These are phyloP conservation scores for Mortierella sp. DNA, from an alignment of 371 early-diverging fungal species.

Conservation along the genomic window DNA sequence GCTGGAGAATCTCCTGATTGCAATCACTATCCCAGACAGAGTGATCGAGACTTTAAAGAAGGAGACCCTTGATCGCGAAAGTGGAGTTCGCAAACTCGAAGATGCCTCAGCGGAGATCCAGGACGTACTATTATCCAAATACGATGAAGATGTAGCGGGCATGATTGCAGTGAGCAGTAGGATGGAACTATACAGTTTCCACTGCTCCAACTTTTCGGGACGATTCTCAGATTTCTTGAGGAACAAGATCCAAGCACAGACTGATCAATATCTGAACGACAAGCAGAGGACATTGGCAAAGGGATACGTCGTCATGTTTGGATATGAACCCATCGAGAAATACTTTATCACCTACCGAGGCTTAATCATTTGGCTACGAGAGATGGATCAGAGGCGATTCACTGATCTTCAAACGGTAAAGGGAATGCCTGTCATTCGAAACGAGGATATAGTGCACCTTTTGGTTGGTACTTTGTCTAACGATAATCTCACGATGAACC, in stretches of 20 bases:
- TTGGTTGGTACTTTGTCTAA: background rate
- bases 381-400: conserved; percentile 88
- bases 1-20: conserved; percentile 82
- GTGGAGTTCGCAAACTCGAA: conserved; percentile 83
- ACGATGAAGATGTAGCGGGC: conserved; percentile 73
- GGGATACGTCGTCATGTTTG: conserved; percentile 57
- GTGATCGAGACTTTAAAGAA: conserved; percentile 79
- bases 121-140: conserved; percentile 77
- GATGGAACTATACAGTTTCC: conserved; percentile 77
- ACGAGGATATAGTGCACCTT: no score
- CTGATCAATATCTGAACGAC: conserved; percentile 64
- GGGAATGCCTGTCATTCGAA: background rate
- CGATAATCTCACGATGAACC: no score
- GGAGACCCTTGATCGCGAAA: conserved; percentile 83
- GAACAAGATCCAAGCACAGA: conserved; percentile 54
- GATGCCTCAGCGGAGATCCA: conserved; percentile 82
- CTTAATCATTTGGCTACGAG: conserved; percentile 90
- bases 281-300: conserved; percentile 59
- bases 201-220: conserved; percentile 82
- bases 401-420: conserved; percentile 85
- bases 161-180: conserved; percentile 86
- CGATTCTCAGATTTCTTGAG: conserved; percentile 83
- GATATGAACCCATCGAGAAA: conserved; percentile 81
- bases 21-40: conserved; percentile 73
- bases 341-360: conserved; percentile 85